These are phyloP conservation scores for Gracilaria domingensis DNA, from an alignment of 23 red algal species.

Conservation along the genomic window DNA sequence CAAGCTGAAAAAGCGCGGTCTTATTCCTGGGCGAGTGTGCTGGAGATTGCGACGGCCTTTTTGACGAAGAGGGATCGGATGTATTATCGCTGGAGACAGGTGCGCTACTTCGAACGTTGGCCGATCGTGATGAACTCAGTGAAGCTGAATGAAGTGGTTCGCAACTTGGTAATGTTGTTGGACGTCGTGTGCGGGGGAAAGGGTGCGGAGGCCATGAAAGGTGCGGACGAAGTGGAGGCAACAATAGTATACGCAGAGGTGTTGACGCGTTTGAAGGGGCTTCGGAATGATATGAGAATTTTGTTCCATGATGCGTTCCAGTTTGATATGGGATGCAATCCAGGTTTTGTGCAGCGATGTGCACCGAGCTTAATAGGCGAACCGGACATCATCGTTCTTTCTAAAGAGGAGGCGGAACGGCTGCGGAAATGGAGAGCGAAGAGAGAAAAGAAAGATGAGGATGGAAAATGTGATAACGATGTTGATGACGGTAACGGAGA, in stretches of 20 bases:
- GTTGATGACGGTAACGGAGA: background rate
- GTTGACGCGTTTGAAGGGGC: background rate
- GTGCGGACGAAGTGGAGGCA: background rate
- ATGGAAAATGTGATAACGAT: background rate
- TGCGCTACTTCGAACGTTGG: conserved; percentile 10
- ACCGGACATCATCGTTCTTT: conserved; percentile 26
- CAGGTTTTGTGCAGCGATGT: background rate
- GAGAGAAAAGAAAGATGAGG: background rate
- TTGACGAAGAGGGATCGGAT: conserved; percentile 1
- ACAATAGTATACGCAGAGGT: background rate
- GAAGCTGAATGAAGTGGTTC: conserved; percentile 7
- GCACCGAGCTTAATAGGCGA: background rate
- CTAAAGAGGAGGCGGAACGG: conserved; percentile 1
- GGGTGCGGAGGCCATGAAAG: background rate
- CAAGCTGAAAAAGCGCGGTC: background rate
- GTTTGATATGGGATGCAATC: conserved; percentile 18
- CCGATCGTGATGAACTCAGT: background rate
- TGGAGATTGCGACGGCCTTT: conserved; percentile 26
- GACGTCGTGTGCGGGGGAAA: background rate
- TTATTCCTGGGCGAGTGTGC: conserved; percentile 3
- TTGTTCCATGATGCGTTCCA: conserved; percentile 11
- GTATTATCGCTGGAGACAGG: conserved; percentile 23
- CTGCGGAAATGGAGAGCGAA: background rate
- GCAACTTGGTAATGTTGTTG: background rate
- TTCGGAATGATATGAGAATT: background rate